Percentiles rank a stretch among this genome's conserved stretches.
Conservation (phyloP, 441 rosid species). For the Euphorbia corollata region DNA sequence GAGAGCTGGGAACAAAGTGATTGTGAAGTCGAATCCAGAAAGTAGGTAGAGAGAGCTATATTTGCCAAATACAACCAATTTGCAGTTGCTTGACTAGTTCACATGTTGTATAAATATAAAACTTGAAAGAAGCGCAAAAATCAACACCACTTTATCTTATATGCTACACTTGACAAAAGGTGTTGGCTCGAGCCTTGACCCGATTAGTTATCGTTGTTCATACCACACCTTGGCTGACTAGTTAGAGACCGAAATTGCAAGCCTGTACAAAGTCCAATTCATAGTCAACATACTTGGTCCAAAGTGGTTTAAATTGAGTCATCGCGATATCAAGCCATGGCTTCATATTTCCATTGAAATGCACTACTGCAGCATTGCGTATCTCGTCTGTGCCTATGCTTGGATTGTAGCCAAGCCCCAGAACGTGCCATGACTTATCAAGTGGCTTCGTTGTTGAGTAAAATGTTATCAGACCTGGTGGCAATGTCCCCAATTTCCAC, state of each 20-base stretch:
- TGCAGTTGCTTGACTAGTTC: conserved; percentile 23
- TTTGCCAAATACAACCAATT: conserved; percentile 20
- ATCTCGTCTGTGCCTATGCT: conserved; percentile 94
- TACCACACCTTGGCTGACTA: neutral
- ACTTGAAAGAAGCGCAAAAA: conserved; percentile 13
- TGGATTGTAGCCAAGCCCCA: conserved; percentile 89
- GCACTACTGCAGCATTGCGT: conserved; percentile 80
- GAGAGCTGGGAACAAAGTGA: neutral
- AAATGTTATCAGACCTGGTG: conserved; percentile 85
- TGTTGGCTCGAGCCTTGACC: neutral
- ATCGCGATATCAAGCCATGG: conserved; percentile 97
- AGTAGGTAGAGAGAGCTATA: neutral
- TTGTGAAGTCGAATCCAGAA: neutral
- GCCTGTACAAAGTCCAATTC: conserved; percentile 82
- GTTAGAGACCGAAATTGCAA: conserved; percentile 77
- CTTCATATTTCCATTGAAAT: conserved; percentile 92
- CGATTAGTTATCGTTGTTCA: no score
- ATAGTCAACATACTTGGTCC: conserved; percentile 81
- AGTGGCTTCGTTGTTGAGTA: conserved; percentile 91
- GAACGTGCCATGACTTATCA: conserved; percentile 93
- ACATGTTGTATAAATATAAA: conserved; percentile 3
- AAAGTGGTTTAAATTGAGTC: conserved; percentile 85
- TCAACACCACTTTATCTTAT: neutral
- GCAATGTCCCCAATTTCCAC: conserved; percentile 91
- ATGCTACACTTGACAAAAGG: conserved; percentile 16